Base-by-base conservation (phyloP, 108 stramenopile species). In the Skeletonema menzelii region DNA sequence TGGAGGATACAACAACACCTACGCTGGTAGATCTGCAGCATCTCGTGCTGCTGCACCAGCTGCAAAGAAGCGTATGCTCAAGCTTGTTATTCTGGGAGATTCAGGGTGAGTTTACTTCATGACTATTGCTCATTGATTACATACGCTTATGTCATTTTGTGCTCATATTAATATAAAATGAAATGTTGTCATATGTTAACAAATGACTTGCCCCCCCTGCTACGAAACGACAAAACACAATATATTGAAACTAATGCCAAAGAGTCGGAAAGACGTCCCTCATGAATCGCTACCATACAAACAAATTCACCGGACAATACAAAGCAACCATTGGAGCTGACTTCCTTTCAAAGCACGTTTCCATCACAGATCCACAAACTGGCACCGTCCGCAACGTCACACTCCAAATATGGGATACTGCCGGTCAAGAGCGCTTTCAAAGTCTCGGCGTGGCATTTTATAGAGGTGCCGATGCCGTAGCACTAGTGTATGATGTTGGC, bases 321-420 rank as follows among this genome's bases (percentile, higher is more conserved):
- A 98, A 97, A 70, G 97, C 98, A 7, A 99, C 99, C 0, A 99
- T 99, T 65, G 99, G 99, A 7, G 98, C 98, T 11, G 99, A 99
- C 67, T 99, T 98, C 69, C 72, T 97, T 26, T 85, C 88, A 56
- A 98, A 97, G 69, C 95, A 98, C 27, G 82, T 96, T 49, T 85
- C 86, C 30, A 70, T 93, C 30, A 82, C 88, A 31, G 87, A 83
- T 59, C 87, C 86, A 55, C 53, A 70, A 32, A 88, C 74, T 22
- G 90, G 88, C 26, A 35, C 61, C 24, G 75, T 80, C 35, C 72
- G 84, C 10, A 75, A 87, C 64, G 96, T 97, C 24, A 98, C 93
- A 28, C 77, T 98, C 4, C 92, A 97, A 86, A 98, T 99, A 67
- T 99, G 99, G 99, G 99, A 99, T 78, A 99, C 99, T 0, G 99